phyloP scores from a whole-genome alignment of 2,329 filamentous ascomycete genomes.

The Stemphylium beticola region DNA sequence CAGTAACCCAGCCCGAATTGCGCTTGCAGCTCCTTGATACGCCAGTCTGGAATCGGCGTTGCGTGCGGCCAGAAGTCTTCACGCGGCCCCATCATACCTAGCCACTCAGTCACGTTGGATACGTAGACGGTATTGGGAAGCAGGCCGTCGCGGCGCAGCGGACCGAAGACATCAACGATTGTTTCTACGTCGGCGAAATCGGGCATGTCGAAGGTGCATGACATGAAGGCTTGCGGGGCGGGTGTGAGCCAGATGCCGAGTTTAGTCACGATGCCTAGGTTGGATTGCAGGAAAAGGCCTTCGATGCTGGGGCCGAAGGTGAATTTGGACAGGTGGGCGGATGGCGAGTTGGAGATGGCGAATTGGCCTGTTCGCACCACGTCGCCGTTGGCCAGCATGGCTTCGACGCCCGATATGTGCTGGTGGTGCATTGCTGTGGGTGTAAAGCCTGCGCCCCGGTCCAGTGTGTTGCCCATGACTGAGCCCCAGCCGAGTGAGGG shows the following conservation, averaged over 20 bases:
- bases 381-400: slow-evolving; percentile 44
- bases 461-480: slow-evolving; percentile 48
- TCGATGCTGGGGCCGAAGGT: slow-evolving; percentile 50
- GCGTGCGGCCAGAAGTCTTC: slow-evolving; percentile 54
- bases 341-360: slow-evolving; percentile 51
- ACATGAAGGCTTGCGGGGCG: slow-evolving; percentile 54
- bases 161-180: slow-evolving; percentile 55
- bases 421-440: slow-evolving; percentile 48
- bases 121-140: slow-evolving; percentile 55
- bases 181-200: slow-evolving; percentile 55
- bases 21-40: slow-evolving; percentile 52
- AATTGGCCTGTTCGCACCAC: slow-evolving; percentile 48
- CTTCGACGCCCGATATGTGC: slow-evolving; percentile 48
- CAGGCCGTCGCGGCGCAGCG: slow-evolving; percentile 53
- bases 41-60: slow-evolving; percentile 55
- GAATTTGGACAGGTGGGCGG: slow-evolving; percentile 47
- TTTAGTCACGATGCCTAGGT: slow-evolving; percentile 59
- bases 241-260: slow-evolving; percentile 43
- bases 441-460: slow-evolving; percentile 52
- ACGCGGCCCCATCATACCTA: slow-evolving; percentile 52
- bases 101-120: slow-evolving; percentile 56
- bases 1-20: slow-evolving; percentile 54
- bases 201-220: slow-evolving; percentile 55
- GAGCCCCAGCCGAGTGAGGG: slow-evolving; percentile 46
- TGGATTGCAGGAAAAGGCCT: slow-evolving; percentile 59